Conservation (phyloP, 805 yeast genomes). For the Saccharomyces kudriavzevii region DNA sequence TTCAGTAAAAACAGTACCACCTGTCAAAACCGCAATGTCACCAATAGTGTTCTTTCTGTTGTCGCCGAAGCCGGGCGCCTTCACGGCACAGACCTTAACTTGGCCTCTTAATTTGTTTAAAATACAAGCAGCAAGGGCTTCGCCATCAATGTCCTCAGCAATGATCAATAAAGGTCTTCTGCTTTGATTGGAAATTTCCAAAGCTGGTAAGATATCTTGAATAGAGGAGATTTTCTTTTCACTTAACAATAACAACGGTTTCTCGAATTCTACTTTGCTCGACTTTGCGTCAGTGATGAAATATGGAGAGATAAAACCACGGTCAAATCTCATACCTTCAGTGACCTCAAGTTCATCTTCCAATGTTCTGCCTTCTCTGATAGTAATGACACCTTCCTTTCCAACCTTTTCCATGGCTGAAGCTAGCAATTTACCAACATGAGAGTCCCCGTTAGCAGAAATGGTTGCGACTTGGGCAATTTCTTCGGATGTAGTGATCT, state of each 20-base stretch:
- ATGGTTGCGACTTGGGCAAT: conserved; percentile 97
- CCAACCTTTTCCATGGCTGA: conserved; percentile 98
- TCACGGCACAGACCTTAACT: conserved; percentile 94
- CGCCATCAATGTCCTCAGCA: conserved; percentile 96
- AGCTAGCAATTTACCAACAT: conserved; percentile 85
- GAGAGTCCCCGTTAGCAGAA: conserved; percentile 92
- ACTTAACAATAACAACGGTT: conserved; percentile 77
- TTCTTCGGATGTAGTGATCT: conserved; percentile 87
- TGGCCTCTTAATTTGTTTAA: conserved; percentile 96
- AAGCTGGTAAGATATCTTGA: conserved; percentile 85
- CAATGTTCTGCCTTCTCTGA: conserved; percentile 92
- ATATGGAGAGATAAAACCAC: conserved; percentile 95
- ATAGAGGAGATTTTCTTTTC: conserved; percentile 90
- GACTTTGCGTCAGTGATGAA: conserved; percentile 88
- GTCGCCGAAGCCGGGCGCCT: conserved; percentile 99
- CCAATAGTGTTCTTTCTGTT: conserved; percentile 94
- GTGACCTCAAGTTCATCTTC: conserved; percentile 95
- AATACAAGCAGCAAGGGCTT: conserved; percentile 96
- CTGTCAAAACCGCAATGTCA: conserved; percentile 89
- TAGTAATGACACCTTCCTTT: conserved; percentile 97
- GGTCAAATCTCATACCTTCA: conserved; percentile 97
- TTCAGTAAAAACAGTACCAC: conserved; percentile 81
- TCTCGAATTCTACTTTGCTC: conserved; percentile 92
- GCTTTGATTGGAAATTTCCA: conserved; percentile 85
- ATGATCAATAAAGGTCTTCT: conserved; percentile 89